These are phyloP conservation scores for Xylaria longipes DNA, from an alignment of 495 filamentous ascomycete genomes.

Conservation along the genomic window DNA sequence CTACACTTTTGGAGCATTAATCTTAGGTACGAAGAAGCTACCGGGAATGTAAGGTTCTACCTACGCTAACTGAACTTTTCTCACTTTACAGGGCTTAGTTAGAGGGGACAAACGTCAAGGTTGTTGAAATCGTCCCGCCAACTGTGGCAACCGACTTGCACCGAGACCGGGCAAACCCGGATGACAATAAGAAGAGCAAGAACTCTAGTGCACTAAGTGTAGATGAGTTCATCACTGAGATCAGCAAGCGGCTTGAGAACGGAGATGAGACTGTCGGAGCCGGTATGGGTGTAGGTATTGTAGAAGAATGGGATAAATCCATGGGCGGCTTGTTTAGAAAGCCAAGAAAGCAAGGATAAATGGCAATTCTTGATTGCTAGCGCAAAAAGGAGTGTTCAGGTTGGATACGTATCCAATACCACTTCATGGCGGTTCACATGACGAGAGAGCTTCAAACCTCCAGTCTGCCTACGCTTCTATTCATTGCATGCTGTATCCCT, in stretches of 20 bases:
- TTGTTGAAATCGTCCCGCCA: conserved; percentile 57
- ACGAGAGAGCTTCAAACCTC: no score
- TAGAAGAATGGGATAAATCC: conserved; percentile 49
- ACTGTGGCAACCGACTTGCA: conserved; percentile 56
- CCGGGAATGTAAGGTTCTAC: not conserved
- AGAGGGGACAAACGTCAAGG: conserved; percentile 39
- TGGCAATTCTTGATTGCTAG: not conserved
- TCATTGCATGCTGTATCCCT: no score
- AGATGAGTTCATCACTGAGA: not conserved
- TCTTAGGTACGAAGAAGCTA: conserved; percentile 29
- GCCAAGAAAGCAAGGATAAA: not conserved
- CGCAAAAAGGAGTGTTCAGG: not conserved
- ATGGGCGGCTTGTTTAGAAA: conserved; percentile 29
- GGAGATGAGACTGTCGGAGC: conserved; percentile 50
- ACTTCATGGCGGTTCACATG: no score
- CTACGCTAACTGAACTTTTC: not conserved
- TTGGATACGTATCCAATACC: not conserved
- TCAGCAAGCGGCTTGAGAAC: conserved; percentile 46
- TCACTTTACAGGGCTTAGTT: conserved; percentile 44
- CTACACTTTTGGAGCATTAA: conserved; percentile 56
- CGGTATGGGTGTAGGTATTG: conserved; percentile 39
- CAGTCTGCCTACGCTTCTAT: no score
- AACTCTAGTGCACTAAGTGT: not conserved
- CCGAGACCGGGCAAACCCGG: conserved; percentile 54
- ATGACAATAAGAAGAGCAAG: conserved; percentile 58